Evolutionary conservation across 1,284 basidiomycete species (phyloP), one percentile per base, ranked within the genome.

Genomic region (Puccinia hordei): DNA sequence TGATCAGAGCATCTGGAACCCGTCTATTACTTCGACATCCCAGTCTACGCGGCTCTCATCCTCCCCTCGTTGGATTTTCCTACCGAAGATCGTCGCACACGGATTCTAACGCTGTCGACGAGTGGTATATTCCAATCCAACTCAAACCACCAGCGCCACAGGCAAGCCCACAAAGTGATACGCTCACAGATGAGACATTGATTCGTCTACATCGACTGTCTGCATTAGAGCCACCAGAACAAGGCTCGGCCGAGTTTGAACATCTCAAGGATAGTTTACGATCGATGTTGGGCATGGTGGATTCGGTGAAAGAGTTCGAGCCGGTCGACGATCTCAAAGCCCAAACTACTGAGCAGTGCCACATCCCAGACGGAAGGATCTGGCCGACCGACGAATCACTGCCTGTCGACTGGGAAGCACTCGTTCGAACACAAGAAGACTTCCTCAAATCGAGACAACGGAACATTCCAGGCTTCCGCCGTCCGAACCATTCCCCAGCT

Each of bases 121-220:
- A 59, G 30, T 73, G 71, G 71, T 73, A 15, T 27, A 59, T 73
- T 27, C 71, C 71, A 44, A n/a, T 73, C 17, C 44, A 73, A 24
- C 51, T 55, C 4, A 19, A 57, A 57, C 2, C 33, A n/a, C 51
- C 71, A 57, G n/a, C 49, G 6, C 53, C 4, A 35, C 33, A 22
- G 24, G 27, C 30, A 13, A 24, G 15, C 8, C 53, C 19, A 24
- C 9, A 0, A 33, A 1, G 27, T 15, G n/a, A 19, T 33, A 3
- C 19, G 15, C 33, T 73, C 9, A 41, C 51, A 15, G 71, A 73
- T 44, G 38, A 59, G 15, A 19, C 24, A n/a, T 13, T 73, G 17
- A 38, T 73, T 41, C 30, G 71, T 13, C 71, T 73, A 0, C 55
- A 73, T 35, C 71, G 55, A 15, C 53, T 57, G 4, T 33, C 71